phyloP scores from a whole-genome alignment of 305 asterid genomes.

The Ilex paraguariensis region DNA sequence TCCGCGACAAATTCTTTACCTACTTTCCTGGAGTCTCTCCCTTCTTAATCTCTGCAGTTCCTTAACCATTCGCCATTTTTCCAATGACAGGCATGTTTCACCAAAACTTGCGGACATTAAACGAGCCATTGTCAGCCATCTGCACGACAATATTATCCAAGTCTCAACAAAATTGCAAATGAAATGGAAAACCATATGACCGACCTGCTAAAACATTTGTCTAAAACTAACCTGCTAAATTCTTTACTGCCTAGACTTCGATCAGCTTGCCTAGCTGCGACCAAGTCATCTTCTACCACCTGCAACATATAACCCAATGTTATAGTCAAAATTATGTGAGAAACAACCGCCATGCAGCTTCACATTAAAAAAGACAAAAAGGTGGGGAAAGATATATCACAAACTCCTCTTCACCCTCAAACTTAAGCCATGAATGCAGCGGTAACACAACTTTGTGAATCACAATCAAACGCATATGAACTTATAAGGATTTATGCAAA shows the following conservation, averaged over 20 bases:
- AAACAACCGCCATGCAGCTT: not conserved
- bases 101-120: constrained; percentile 72
- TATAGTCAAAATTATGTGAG: no score
- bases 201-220: not conserved
- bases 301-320: constrained; percentile 8
- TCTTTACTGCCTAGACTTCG: constrained; percentile 77
- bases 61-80: constrained; percentile 90
- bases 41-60: constrained; percentile 65
- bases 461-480: not conserved
- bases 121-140: constrained; percentile 89
- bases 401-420: no score
- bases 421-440: not conserved
- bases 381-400: no score
- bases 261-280: constrained; percentile 82
- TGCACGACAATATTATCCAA: constrained; percentile 21
- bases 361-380: no score
- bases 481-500: no score
- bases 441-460: not conserved
- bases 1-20: constrained; percentile 1
- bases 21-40: constrained; percentile 44
- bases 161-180: constrained; percentile 6
- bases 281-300: constrained; percentile 84
- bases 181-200: not conserved
- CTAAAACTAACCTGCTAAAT: constrained; percentile 58
- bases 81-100: constrained; percentile 54